Base-by-base conservation (phyloP, 169 alveolate species). In the Plasmodium fragile region DNA sequence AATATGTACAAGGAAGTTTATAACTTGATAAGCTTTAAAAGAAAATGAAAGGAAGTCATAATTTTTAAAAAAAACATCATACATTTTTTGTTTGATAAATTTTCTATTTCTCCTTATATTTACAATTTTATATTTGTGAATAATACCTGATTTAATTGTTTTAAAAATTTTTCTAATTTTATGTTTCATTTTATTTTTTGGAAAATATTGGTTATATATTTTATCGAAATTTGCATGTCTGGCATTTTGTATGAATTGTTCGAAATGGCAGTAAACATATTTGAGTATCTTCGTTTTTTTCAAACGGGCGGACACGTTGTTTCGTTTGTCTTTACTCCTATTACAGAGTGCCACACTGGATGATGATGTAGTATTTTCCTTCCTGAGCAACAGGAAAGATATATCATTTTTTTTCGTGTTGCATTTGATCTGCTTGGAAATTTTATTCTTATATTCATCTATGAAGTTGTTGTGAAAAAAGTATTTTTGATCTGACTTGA, bases 31-130 rank as follows among this genome's bases (percentile, higher is more conserved):
- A 2, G 94, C 81, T 49, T 81, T 81, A 22, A 91, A 70, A 32
- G 94, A 91, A 81, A 91, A 91, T 1, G 79, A 34, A 45, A 81
- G 78, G 59, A 91, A 91, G 52, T 91, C 78, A 77, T 22, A 91
- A 55, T 91, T 91, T 91, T 91, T 91, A 81, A 91, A 91, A 91
- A 91, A 91, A 34, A 32, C 53, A 43, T 91, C 94, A 49, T 91
- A 91, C 28, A 45, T 36, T 91, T 91, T 70, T 69, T 81, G 91
- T 81, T 36, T 91, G 3, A 91, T 81, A 71, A 81, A 91, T 65
- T 91, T 91, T 45, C 94, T 34, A 36, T 91, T 91, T 36, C 73
- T 91, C 73, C 92, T 13, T 13, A 91, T 39, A 80, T 91, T 91
- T 80, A 81, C 36, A 69, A 91, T 81, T 28, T 30, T 80, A 77